Conservation (phyloP, 2,329 filamentous ascomycete species). For the Penicillium sp. region DNA sequence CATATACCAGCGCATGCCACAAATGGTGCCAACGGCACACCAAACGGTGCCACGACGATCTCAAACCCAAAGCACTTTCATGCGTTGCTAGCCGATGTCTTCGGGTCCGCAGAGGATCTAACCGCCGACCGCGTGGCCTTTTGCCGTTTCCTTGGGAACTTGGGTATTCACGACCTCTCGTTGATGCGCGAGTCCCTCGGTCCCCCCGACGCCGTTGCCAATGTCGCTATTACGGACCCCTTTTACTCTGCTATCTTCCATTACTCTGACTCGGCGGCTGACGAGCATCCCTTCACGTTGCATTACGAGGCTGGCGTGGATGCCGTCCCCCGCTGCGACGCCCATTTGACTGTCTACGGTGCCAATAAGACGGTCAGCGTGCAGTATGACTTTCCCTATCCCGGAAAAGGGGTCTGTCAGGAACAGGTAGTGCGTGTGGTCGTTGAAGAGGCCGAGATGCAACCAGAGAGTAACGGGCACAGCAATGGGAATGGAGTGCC, state of each 20-base stretch:
- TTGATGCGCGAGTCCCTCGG: constrained; percentile 52
- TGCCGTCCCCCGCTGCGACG: constrained; percentile 43
- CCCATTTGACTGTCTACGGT: constrained; percentile 45
- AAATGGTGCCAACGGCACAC: constrained; percentile 1
- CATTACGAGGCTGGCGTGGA: constrained; percentile 55
- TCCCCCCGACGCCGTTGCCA: constrained; percentile 44
- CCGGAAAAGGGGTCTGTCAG: constrained; percentile 37
- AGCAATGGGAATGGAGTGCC: constrained; percentile 2
- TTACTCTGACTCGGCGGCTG: constrained; percentile 20
- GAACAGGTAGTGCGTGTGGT: constrained; percentile 48
- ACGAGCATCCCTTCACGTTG: constrained; percentile 43
- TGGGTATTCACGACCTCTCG: constrained; percentile 52
- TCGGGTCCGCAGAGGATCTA: constrained; percentile 24
- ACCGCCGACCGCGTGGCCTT: constrained; percentile 27
- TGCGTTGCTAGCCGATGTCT: constrained; percentile 25
- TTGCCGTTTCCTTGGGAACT: constrained; percentile 43
- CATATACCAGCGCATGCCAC: neutral
- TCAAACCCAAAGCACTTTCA: constrained; percentile 8
- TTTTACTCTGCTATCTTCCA: constrained; percentile 39
- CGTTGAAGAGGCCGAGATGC: constrained; percentile 28
- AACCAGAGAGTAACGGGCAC: neutral
- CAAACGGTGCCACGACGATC: neutral
- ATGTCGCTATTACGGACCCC: constrained; percentile 41
- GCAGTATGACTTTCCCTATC: constrained; percentile 52
- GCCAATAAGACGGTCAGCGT: constrained; percentile 51